These are phyloP conservation scores for Teratosphaeriaceae sp. DNA, from an alignment of 2,329 filamentous ascomycete genomes.

Conservation along the genomic window DNA sequence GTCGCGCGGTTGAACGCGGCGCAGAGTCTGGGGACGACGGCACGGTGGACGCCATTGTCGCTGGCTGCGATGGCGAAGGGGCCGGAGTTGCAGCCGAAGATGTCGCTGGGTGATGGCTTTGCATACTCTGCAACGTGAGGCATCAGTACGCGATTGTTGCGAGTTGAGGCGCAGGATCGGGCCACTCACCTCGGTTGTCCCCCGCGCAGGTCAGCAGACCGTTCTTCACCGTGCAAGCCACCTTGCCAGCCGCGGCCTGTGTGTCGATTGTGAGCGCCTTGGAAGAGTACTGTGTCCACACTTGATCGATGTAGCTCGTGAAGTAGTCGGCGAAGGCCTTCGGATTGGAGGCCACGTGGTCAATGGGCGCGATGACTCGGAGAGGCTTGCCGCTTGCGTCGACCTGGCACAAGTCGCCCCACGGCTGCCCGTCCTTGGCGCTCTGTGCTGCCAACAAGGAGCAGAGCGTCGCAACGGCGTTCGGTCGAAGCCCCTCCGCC, in stretches of 20 bases:
- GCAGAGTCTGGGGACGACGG: constrained; percentile 65
- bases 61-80: constrained; percentile 46
- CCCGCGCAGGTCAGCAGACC: constrained; percentile 37
- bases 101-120: constrained; percentile 54
- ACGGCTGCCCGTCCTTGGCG: constrained; percentile 49
- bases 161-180: too few species aligned
- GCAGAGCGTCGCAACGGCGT: constrained; percentile 53
- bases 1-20: constrained; percentile 72
- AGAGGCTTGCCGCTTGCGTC: constrained; percentile 28
- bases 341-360: constrained; percentile 37
- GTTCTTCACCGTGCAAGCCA: constrained; percentile 42
- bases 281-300: constrained; percentile 44
- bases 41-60: constrained; percentile 39
- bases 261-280: constrained; percentile 55
- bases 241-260: constrained; percentile 50
- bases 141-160: neutral
- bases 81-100: constrained; percentile 61
- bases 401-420: constrained; percentile 54
- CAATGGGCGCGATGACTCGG: constrained; percentile 36
- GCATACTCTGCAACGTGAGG: constrained; percentile 38
- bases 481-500: constrained; percentile 52
- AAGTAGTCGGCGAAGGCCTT: constrained; percentile 45
- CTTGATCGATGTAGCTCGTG: constrained; percentile 44
- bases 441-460: constrained; percentile 49
- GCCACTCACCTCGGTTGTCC: constrained; percentile 22